These are phyloP conservation scores for Aspergillus homomorphus DNA, from an alignment of 495 filamentous ascomycete species.

Conservation along the genomic window DNA sequence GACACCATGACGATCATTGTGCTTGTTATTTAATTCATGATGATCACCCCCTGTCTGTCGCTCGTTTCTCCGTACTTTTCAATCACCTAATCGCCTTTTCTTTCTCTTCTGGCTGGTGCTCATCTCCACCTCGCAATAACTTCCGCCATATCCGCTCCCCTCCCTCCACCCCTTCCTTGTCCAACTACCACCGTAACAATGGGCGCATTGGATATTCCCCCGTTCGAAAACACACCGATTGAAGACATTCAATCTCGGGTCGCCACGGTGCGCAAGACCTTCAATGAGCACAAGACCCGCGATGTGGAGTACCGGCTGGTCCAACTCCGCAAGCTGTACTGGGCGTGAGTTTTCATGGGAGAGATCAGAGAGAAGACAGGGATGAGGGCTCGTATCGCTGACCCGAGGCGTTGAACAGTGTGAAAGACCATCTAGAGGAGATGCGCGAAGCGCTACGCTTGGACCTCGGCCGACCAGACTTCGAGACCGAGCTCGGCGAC, in stretches of 20 bases:
- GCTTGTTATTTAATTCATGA: background rate
- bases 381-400: background rate
- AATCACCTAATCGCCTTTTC: background rate
- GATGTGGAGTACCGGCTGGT: constrained; percentile 73
- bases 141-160: background rate
- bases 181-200: constrained; percentile 16
- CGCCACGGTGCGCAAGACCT: constrained; percentile 58
- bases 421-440: constrained; percentile 70
- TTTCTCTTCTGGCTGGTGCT: background rate
- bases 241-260: constrained; percentile 62
- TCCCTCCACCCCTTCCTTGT: background rate
- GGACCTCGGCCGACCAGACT: constrained; percentile 71
- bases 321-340: constrained; percentile 91
- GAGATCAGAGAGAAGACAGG: background rate
- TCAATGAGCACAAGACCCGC: constrained; percentile 75
- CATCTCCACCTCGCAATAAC: background rate
- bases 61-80: background rate
- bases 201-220: constrained; percentile 42
- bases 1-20: background rate
- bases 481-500: constrained; percentile 71
- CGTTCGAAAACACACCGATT: constrained; percentile 62
- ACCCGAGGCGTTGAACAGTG: constrained; percentile 29
- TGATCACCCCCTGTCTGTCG: background rate
- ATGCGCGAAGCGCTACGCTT: constrained; percentile 65
- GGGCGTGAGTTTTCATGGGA: constrained; percentile 53